Conservation (phyloP, 2,329 filamentous ascomycete species). For the Beauveria medogensis region DNA sequence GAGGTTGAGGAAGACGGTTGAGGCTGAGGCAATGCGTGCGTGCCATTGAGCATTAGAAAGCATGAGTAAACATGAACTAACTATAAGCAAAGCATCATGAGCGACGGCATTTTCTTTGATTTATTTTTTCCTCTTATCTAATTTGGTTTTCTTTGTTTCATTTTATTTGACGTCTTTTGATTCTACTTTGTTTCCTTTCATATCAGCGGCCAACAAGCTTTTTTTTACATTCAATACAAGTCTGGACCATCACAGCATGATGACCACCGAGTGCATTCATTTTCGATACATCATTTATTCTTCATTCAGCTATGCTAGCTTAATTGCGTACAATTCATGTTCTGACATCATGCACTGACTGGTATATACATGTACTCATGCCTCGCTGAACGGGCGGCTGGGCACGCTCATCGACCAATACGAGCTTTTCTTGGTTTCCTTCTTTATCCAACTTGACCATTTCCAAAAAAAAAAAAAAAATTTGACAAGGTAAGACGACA, state of each 20-base stretch:
- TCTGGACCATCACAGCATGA: no score
- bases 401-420: background rate
- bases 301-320: background rate
- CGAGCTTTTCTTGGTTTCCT: background rate
- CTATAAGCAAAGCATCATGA: constrained; percentile 1
- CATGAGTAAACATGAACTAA: background rate
- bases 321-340: background rate
- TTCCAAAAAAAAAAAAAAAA: background rate
- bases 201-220: no score
- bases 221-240: no score
- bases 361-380: background rate
- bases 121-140: background rate
- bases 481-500: background rate
- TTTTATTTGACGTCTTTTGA: background rate
- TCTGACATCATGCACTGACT: background rate
- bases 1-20: constrained; percentile 13
- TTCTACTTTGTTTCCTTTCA: background rate
- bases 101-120: background rate
- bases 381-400: background rate
- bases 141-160: background rate
- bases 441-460: background rate
- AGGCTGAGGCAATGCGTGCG: background rate
- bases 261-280: no score
- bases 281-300: background rate
- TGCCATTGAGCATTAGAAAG: background rate